Evolutionary conservation across 768 basidiomycete species (phyloP), one percentile per base, ranked within the genome.

Genomic region (Lactarius hatsudake): DNA sequence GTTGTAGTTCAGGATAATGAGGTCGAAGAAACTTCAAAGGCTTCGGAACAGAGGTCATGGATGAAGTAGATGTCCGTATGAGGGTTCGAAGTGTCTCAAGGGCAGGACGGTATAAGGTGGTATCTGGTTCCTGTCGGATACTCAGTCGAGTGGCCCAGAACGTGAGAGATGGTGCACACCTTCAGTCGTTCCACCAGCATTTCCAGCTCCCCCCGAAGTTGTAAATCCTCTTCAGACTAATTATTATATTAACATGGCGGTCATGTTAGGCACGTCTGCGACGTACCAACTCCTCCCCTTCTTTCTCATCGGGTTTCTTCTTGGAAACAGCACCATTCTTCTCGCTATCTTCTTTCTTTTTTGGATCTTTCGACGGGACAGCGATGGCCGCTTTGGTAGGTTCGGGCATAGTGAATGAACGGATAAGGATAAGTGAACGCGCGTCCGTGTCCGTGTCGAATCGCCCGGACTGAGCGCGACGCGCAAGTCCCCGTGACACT

Each of bases 21-120:
- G 95, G 96, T 64, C 95, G 89, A 36, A 99, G 84, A 79, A 99
- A 99, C 80, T 99, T 99, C 65, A 99, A 84, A 34, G 97, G 97
- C 81, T 99, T 98, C 1, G 97, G 97, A 12, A 99, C 96, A 28
- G 94, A 96, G 13, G 97, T 99, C 96, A 99, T 98, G 7, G 95
- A 97, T 18, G 93, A 96, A 4, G 97, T 99, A 13, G 95, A 95
- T 7, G 96, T 98, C 74, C 94, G 84, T 74, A 98, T 98, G 53
- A 98, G 82, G 8, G 91, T 94, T 58, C 96, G 86, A 12, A 99
- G 83, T 4, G 94, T 94, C 80, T 99, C 96, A 17, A 99, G 83
- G 32, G 96, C 94, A 28, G 96, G 90, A 20, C 88, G 83, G 76
- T 98, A 94, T 38, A 98, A 83, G 38, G 85, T 82, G 0, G 87